phyloP scores from a whole-genome alignment of 495 filamentous ascomycete genomes.

The Aspergillus hancockii region DNA sequence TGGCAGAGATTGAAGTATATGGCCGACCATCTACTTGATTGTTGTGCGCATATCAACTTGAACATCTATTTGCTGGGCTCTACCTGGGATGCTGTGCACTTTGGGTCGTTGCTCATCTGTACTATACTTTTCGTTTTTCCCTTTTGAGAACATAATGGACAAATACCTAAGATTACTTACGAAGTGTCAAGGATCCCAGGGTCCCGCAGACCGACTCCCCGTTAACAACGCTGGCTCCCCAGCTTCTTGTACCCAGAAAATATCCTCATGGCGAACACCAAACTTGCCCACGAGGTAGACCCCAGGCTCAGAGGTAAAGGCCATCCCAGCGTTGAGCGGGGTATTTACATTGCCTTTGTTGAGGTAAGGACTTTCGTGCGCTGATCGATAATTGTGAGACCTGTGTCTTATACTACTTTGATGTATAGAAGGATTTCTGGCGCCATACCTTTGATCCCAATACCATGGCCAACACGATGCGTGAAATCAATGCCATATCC shows the following conservation, averaged over 20 bases:
- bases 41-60: neutral
- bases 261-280: conserved; percentile 56
- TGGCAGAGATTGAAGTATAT: conserved; percentile 15
- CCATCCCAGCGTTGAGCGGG: too few relatives aligned
- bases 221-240: conserved; percentile 48
- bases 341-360: conserved; percentile 60
- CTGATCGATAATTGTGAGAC: conserved; percentile 18
- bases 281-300: conserved; percentile 54
- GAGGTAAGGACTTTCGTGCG: conserved; percentile 57
- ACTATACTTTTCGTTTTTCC: neutral
- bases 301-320: too few relatives aligned
- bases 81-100: neutral
- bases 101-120: neutral
- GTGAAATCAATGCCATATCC: conserved; percentile 54
- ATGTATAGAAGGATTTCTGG: neutral
- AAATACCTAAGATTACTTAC: neutral
- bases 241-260: conserved; percentile 48
- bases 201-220: conserved; percentile 40
- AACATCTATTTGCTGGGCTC: neutral
- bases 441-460: conserved; percentile 52
- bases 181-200: conserved; percentile 48
- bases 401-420: neutral
- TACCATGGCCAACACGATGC: conserved; percentile 58
- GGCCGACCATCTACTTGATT: neutral
- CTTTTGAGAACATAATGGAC: neutral